A percentile compares a stretch with the other conserved stretches of the same genome.
These are phyloP conservation scores for Otatea glauca DNA, from an alignment of 176 grass and related monocot species.

Conservation along the genomic window DNA sequence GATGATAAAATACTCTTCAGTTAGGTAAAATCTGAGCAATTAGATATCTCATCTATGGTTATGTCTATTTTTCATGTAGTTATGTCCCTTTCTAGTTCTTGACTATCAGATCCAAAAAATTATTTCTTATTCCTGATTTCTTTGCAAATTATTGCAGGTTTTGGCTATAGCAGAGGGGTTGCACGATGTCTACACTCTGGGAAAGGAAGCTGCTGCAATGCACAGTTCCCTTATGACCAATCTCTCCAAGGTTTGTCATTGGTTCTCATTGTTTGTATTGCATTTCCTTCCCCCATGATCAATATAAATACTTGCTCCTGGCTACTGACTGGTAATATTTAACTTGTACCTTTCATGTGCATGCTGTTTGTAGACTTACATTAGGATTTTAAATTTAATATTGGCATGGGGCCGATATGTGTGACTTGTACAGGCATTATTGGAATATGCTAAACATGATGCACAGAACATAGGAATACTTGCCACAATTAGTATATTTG, in stretches of 20 bases:
- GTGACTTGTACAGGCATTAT: conserved; percentile 5
- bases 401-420: conserved; percentile 12
- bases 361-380: conserved; percentile 27
- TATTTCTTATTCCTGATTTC: conserved; percentile 46
- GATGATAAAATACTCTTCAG: conserved; percentile 35
- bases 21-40: conserved; percentile 28
- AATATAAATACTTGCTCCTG: conserved; percentile 41
- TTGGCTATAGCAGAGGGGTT: conserved; percentile 92
- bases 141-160: conserved; percentile 60
- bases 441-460: conserved; percentile 31
- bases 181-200: conserved; percentile 79
- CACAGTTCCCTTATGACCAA: conserved; percentile 79
- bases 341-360: conserved; percentile 31
- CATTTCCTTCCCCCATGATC: conserved; percentile 27
- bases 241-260: conserved; percentile 77
- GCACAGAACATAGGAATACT: conserved; percentile 25
- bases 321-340: conserved; percentile 27
- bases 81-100: conserved; percentile 18
- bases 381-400: conserved; percentile 12
- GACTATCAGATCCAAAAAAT: conserved; percentile 7
- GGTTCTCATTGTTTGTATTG: conserved; percentile 42
- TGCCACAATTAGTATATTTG: conserved; percentile 8
- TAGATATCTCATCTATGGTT: conserved; percentile 34
- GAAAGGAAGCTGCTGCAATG: conserved; percentile 73
- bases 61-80: conserved; percentile 38